These are phyloP conservation scores for Teratosphaeria epicoccoides DNA, from an alignment of 2,329 filamentous ascomycete genomes.

Conservation along the genomic window DNA sequence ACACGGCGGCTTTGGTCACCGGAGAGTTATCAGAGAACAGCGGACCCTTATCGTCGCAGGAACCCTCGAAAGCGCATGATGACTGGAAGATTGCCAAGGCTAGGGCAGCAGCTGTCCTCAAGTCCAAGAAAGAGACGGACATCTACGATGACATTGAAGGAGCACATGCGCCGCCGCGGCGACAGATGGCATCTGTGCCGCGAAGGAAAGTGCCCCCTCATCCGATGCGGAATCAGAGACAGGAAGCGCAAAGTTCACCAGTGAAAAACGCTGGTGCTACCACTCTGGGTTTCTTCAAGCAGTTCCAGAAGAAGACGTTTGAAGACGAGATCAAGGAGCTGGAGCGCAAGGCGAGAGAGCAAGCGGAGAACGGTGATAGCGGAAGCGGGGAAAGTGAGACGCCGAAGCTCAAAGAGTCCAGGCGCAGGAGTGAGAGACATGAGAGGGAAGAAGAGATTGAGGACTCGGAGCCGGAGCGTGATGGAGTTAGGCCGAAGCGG, in stretches of 20 bases:
- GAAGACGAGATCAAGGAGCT: slow-evolving; percentile 25
- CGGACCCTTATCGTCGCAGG: not conserved
- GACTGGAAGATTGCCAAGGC: slow-evolving; percentile 12
- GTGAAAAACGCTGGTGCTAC: slow-evolving; percentile 3
- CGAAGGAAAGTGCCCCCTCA: slow-evolving; percentile 11
- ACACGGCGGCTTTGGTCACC: not conserved
- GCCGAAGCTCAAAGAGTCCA: not conserved
- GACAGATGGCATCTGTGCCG: slow-evolving; percentile 3
- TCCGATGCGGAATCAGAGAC: slow-evolving; percentile 13
- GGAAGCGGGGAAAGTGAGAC: not conserved
- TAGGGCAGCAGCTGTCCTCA: slow-evolving; percentile 5
- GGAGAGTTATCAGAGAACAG: not conserved
- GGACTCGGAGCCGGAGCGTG: not conserved
- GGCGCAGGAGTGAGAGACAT: not conserved
- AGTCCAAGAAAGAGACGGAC: slow-evolving; percentile 15
- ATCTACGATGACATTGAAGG: slow-evolving; percentile 37
- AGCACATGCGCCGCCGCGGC: slow-evolving; percentile 18
- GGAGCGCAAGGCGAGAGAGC: slow-evolving; percentile 14
- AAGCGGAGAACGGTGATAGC: slow-evolving; percentile 2
- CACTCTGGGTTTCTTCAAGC: slow-evolving; percentile 20
- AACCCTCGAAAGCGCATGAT: slow-evolving; percentile 3
- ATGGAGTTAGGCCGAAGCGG: not conserved
- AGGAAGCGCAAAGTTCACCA: slow-evolving; percentile 1
- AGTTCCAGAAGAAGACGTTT: slow-evolving; percentile 21
- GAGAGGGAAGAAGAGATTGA: not conserved